Conservation (phyloP, 352 stramenopile species). For the Phytophthora ramorum region DNA sequence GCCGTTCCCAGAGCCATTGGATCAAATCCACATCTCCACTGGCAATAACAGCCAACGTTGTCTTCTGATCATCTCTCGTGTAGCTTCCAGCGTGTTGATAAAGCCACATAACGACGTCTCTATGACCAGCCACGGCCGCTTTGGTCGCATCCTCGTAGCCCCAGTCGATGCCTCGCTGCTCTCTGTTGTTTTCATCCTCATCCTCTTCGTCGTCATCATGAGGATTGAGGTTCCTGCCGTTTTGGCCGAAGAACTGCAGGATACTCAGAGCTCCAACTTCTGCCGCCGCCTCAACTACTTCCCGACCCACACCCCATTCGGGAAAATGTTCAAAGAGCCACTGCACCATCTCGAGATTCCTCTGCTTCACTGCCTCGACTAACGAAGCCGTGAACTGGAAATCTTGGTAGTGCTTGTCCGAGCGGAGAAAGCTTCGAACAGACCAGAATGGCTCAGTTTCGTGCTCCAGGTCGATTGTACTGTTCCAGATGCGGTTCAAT, state of each 20-base stretch:
- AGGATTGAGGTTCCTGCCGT: neutral
- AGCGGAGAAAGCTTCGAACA: neutral
- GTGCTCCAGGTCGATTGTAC: neutral
- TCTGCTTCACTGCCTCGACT: neutral
- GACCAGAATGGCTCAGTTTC: neutral
- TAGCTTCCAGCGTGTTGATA: neutral
- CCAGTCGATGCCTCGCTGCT: neutral
- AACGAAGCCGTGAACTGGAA: neutral
- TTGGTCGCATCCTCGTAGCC: neutral
- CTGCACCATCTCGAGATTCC: neutral
- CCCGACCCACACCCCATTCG: neutral
- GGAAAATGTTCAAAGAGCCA: neutral
- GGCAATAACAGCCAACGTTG: neutral
- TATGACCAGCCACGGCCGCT: neutral
- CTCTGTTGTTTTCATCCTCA: neutral
- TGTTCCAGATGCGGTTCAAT: constrained; percentile 11
- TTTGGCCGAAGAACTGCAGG: neutral
- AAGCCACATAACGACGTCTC: neutral
- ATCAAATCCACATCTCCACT: neutral
- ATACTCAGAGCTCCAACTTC: neutral
- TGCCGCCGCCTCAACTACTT: neutral
- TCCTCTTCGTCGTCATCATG: neutral
- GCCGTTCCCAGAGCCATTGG: neutral
- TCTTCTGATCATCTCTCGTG: neutral
- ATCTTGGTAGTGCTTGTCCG: neutral